Evolutionary conservation across 345 rosid genomes (phyloP).

Genomic region (Brassica napus): Da-Ae NC_063447.1:7389001-7389500

Average conservation of each 20-base stretch:
- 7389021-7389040: conserved; percentile 66
- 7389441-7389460: conserved; percentile 93
- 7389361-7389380: conserved; percentile 58
- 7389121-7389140: conserved; percentile 63
- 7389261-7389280: conserved; percentile 35
- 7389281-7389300: not conserved
- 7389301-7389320: not conserved
- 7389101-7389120: conserved; percentile 66
- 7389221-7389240: conserved; percentile 59
- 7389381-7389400: conserved; percentile 92
- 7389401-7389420: conserved; percentile 88
- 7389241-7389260: conserved; percentile 53
- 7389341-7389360: not conserved
- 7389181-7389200: not conserved
- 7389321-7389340: not conserved
- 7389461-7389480: conserved; percentile 85
- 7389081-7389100: conserved; percentile 69
- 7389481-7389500: conserved; percentile 97
- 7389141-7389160: conserved; percentile 42
- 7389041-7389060: conserved; percentile 79
- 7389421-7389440: conserved; percentile 99
- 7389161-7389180: not conserved
- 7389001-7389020: conserved; percentile 64
- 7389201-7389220: conserved; percentile 62
- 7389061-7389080: conserved; percentile 87